A percentile compares a stretch with the other conserved stretches of the same genome.
Conservation (phyloP, 2,329 filamentous ascomycete genomes). For the Aspergillus oerlinghausenensis region DNA sequence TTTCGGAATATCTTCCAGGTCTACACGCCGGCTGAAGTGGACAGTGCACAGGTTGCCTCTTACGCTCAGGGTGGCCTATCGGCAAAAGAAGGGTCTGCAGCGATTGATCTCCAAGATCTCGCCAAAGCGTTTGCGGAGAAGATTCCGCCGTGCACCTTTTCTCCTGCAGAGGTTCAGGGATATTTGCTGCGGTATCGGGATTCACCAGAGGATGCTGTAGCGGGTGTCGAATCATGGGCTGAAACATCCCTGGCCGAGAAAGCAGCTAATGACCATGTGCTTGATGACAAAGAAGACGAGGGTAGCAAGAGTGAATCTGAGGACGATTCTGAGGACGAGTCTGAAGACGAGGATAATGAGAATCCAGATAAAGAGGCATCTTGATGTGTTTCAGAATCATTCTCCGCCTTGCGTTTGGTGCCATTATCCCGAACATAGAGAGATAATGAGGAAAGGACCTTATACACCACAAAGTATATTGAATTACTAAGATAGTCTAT, state of each 20-base stretch:
- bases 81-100: background rate
- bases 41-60: no score
- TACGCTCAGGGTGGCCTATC: no score
- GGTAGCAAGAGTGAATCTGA: background rate
- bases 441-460: no score
- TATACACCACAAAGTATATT: no score
- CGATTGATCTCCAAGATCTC: slow-evolving; percentile 32
- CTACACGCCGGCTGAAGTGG: background rate
- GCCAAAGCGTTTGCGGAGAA: slow-evolving; percentile 42
- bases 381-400: background rate
- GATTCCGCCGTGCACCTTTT: slow-evolving; percentile 45
- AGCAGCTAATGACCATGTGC: background rate
- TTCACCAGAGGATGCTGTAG: slow-evolving; percentile 43
- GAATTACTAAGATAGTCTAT: no score
- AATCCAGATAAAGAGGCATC: background rate
- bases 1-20: background rate
- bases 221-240: slow-evolving; percentile 40
- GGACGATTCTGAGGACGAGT: background rate
- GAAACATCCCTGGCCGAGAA: background rate
- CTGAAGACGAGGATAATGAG: no score
- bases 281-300: background rate
- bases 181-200: slow-evolving; percentile 49
- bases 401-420: no score
- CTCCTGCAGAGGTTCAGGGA: slow-evolving; percentile 52
- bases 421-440: no score